These are phyloP conservation scores for Pleurotus platypus DNA, from an alignment of 768 basidiomycete genomes.

Conservation along the genomic window DNA sequence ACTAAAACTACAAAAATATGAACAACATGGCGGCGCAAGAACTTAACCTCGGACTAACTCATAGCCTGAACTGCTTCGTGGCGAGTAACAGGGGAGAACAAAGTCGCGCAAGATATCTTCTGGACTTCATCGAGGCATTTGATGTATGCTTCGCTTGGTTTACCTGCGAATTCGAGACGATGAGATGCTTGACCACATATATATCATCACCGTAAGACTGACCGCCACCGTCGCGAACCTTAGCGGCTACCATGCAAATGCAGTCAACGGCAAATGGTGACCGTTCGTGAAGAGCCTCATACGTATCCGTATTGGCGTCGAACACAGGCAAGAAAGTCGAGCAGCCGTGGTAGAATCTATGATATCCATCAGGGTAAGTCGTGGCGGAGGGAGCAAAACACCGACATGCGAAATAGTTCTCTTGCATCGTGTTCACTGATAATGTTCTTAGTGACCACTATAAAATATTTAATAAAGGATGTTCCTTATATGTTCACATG, in stretches of 20 bases:
- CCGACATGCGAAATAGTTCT: constrained; percentile 82
- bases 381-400: constrained; percentile 14
- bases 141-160: constrained; percentile 68
- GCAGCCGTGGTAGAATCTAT: constrained; percentile 89
- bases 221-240: constrained; percentile 90
- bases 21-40: background rate
- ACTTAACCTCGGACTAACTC: constrained; percentile 64
- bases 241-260: constrained; percentile 91
- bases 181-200: constrained; percentile 9
- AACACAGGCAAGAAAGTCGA: constrained; percentile 89
- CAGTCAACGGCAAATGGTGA: constrained; percentile 92
- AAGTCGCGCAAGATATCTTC: constrained; percentile 75
- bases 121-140: constrained; percentile 84
- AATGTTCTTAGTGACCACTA: constrained; percentile 82
- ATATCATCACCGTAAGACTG: constrained; percentile 15
- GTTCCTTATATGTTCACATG: background rate
- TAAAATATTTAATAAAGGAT: constrained; percentile 10
- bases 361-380: constrained; percentile 11
- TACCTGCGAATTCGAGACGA: constrained; percentile 37
- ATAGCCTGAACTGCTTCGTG: constrained; percentile 91
- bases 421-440: constrained; percentile 81
- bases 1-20: constrained; percentile 60
- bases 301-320: constrained; percentile 80
- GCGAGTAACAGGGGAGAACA: constrained; percentile 83
- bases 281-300: constrained; percentile 78